These are phyloP conservation scores for Candida buenavistaensis DNA, from an alignment of 1,139 yeast genomes.

Conservation along the genomic window DNA sequence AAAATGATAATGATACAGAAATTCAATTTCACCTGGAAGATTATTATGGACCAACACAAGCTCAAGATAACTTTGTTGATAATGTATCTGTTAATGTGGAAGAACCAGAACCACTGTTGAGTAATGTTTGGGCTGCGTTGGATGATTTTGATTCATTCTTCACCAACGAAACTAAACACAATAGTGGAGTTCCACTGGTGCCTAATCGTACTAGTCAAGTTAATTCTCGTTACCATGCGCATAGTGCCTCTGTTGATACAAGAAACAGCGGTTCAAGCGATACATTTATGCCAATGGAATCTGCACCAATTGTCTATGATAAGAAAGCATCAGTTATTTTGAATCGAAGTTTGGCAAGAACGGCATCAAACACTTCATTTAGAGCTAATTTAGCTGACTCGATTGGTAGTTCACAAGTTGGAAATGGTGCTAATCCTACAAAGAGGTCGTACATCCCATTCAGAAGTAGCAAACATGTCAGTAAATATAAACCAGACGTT, in stretches of 20 bases:
- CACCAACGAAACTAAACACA: slow-evolving; percentile 58
- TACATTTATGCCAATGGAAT: slow-evolving; percentile 54
- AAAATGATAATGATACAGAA: slow-evolving; percentile 36
- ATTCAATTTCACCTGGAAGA: slow-evolving; percentile 71
- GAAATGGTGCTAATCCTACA: slow-evolving; percentile 19
- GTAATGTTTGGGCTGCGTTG: slow-evolving; percentile 95
- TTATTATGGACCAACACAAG: slow-evolving; percentile 43
- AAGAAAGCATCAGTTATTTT: slow-evolving; percentile 75
- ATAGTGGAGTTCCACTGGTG: slow-evolving; percentile 12
- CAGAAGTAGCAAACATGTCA: slow-evolving; percentile 25
- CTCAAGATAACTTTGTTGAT: slow-evolving; percentile 31
- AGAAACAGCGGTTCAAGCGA: slow-evolving; percentile 33
- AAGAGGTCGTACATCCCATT: slow-evolving; percentile 47
- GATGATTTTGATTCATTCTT: slow-evolving; percentile 93
- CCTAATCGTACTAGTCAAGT: slow-evolving; percentile 10
- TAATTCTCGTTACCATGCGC: slow-evolving; percentile 30
- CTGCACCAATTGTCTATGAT: slow-evolving; percentile 78
- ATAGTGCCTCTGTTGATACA: slow-evolving; percentile 55
- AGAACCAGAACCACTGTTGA: slow-evolving; percentile 75
- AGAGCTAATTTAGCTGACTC: slow-evolving; percentile 71
- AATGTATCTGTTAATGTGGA: slow-evolving; percentile 44
- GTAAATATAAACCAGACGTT: neutral
- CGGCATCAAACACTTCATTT: slow-evolving; percentile 75
- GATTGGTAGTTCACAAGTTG: slow-evolving; percentile 27
- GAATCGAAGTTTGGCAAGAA: slow-evolving; percentile 72